Evolutionary conservation across 73 alveolate genomes (phyloP).

Genomic region (Symbiodinium pilosum): DNA sequence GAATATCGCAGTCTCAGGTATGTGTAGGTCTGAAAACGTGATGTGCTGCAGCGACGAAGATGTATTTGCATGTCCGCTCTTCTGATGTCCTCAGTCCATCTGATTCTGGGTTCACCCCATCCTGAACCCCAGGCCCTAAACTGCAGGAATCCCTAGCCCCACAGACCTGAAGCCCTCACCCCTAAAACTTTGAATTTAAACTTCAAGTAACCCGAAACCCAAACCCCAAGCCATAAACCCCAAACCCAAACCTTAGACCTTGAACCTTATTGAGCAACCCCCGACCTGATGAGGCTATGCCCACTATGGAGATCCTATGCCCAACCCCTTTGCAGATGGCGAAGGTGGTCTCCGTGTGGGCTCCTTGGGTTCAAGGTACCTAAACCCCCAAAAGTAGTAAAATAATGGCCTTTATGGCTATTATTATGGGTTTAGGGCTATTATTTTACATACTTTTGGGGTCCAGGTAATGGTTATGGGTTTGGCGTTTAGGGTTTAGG

Average conservation of each 20-base stretch:
- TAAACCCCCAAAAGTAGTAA: no score
- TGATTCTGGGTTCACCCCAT: background rate
- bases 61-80: background rate
- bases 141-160: background rate
- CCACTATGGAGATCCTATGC: conserved; percentile 81
- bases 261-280: background rate
- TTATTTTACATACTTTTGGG: no score
- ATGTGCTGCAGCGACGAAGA: no score
- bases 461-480: no score
- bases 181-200: no score
- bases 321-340: conserved; percentile 69
- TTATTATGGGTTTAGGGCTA: no score
- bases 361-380: no score
- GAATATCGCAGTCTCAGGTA: no score
- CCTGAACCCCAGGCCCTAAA: background rate
- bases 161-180: no score
- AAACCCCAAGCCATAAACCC: background rate
- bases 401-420: no score
- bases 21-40: no score
- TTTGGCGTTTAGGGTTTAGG: no score
- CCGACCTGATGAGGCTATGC: conserved; percentile 19
- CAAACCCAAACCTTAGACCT: background rate
- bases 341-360: conserved; percentile 63
- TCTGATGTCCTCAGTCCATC: background rate
- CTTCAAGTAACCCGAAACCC: background rate